Evolutionary conservation across 805 yeast genomes (phyloP).

Genomic region (Metschnikowia gelsemii): DNA sequence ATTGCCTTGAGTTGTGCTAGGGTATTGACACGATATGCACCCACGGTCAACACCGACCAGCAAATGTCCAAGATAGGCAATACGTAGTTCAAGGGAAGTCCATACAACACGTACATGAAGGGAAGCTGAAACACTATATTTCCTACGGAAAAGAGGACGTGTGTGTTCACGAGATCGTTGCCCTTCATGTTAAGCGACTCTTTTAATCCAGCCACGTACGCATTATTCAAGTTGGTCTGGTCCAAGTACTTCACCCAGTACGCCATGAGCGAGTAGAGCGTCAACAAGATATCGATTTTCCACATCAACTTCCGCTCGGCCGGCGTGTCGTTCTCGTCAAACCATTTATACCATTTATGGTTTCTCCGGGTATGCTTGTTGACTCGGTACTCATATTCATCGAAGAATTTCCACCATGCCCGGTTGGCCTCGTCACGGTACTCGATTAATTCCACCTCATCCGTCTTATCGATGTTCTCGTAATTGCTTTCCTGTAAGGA

Average conservation of each 20-base stretch:
- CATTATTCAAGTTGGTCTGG: conserved; percentile 27
- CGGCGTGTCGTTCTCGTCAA: conserved; percentile 26
- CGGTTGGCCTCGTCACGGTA: conserved; percentile 54
- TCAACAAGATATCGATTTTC: conserved; percentile 30
- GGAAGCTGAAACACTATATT: conserved; percentile 28
- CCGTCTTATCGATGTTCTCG: conserved; percentile 5
- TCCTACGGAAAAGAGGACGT: conserved; percentile 25
- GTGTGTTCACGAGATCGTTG: conserved; percentile 29
- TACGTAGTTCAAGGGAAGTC: conserved; percentile 25
- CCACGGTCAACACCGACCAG: conserved; percentile 27
- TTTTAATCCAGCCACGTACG: conserved; percentile 28
- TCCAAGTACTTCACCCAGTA: conserved; percentile 33
- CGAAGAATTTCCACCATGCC: conserved; percentile 49
- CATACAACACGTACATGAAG: conserved; percentile 24
- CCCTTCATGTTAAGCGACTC: conserved; percentile 28
- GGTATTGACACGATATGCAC: conserved; percentile 19
- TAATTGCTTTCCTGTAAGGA: conserved; percentile 17
- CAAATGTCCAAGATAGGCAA: conserved; percentile 22
- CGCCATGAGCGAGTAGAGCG: conserved; percentile 29
- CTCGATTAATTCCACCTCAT: conserved; percentile 26
- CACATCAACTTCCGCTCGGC: conserved; percentile 30
- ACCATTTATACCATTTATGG: conserved; percentile 32
- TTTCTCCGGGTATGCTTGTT: conserved; percentile 19
- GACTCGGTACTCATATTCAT: conserved; percentile 32
- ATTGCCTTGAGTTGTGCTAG: conserved; percentile 25